Conservation (phyloP, 2,329 filamentous ascomycete genomes). For the Cordyceps cateniannulata region DNA sequence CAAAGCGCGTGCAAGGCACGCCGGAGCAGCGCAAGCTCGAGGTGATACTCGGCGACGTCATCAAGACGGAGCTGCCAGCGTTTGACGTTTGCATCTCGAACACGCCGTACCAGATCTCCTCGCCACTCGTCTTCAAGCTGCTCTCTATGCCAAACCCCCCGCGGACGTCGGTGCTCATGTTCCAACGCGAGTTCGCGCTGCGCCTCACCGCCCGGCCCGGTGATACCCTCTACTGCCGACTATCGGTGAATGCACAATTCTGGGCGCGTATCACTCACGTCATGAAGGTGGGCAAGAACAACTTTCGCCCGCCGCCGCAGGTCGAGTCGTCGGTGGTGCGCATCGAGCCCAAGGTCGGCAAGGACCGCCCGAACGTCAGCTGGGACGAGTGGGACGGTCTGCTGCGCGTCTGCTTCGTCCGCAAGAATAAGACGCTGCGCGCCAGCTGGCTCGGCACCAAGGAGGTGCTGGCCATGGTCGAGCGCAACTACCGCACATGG, state of each 20-base stretch:
- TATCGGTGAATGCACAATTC: conserved; percentile 91
- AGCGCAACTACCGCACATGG: conserved; percentile 82
- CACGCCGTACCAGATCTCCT: conserved; percentile 74
- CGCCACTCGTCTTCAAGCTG: conserved; percentile 85
- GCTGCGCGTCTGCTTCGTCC: conserved; percentile 60
- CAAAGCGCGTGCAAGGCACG: conserved; percentile 86
- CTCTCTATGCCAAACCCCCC: conserved; percentile 77
- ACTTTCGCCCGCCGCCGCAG: conserved; percentile 90
- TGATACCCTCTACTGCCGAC: conserved; percentile 82
- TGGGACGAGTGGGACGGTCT: conserved; percentile 96
- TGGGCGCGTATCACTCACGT: conserved; percentile 62
- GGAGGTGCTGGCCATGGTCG: conserved; percentile 74
- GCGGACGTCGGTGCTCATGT: conserved; percentile 84
- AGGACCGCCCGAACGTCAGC: conserved; percentile 71
- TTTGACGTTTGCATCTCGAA: conserved; percentile 79
- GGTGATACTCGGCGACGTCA: conserved; percentile 77
- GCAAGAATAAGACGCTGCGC: conserved; percentile 86
- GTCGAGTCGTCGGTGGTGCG: conserved; percentile 89
- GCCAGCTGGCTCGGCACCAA: conserved; percentile 75
- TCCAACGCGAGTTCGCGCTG: conserved; percentile 91
- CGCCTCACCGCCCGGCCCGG: conserved; percentile 82
- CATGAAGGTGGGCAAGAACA: conserved; percentile 93
- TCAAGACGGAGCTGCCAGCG: conserved; percentile 71
- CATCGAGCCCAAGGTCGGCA: conserved; percentile 78
- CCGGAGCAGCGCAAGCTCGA: conserved; percentile 79